Evolutionary conservation across 2,329 filamentous ascomycete species (phyloP).

Genomic region (Ascochyta clinopodiicola): DNA sequence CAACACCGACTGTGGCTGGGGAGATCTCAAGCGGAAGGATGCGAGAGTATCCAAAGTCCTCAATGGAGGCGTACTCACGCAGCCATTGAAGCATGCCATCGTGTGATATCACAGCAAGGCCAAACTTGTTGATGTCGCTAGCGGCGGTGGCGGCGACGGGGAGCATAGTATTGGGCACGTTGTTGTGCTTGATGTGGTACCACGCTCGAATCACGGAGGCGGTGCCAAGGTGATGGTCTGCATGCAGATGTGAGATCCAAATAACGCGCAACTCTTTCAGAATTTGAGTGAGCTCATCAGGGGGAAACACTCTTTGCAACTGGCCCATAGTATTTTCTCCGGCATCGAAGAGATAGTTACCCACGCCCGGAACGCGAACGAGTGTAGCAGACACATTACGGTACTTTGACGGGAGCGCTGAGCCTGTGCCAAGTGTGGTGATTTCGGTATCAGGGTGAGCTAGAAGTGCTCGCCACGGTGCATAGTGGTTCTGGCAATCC

Average conservation of each 20-base stretch:
- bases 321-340: conserved; percentile 94
- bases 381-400: conserved; percentile 93
- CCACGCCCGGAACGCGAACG: conserved; percentile 79
- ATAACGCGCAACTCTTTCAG: conserved; percentile 80
- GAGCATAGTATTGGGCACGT: conserved; percentile 35
- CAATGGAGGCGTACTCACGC: conserved; percentile 77
- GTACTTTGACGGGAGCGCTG: conserved; percentile 87
- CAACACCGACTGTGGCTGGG: conserved; percentile 28
- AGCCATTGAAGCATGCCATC: conserved; percentile 76
- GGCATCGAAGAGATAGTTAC: conserved; percentile 89
- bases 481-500: conserved; percentile 54
- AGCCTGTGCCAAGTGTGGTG: conserved; percentile 88
- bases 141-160: conserved; percentile 45
- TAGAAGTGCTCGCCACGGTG: conserved; percentile 67
- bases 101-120: conserved; percentile 68
- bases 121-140: conserved; percentile 28
- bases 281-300: conserved; percentile 70
- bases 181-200: conserved; percentile 65
- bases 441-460: conserved; percentile 80
- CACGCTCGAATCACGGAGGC: conserved; percentile 82
- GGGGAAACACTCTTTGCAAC: conserved; percentile 74
- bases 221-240: conserved; percentile 92
- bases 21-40: conserved; percentile 59
- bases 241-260: conserved; percentile 95
- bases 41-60: conserved; percentile 75